phyloP scores from a whole-genome alignment of 441 rosid species.

The Biscutella laevigata region DNA sequence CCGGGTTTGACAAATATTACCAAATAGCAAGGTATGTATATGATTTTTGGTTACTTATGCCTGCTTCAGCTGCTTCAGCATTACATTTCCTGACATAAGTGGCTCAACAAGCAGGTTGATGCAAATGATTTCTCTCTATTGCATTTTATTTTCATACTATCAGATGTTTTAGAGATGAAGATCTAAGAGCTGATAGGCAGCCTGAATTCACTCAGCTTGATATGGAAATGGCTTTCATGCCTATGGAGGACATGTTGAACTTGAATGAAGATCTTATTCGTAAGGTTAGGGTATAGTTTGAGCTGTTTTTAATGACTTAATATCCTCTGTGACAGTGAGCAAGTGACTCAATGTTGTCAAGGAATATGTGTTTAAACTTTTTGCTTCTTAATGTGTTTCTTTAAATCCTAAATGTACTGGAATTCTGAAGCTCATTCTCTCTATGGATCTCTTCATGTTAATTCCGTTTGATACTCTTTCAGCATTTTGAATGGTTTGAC shows the following conservation, averaged over 20 bases:
- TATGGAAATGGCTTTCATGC: constrained; percentile 89
- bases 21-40: constrained; percentile 80
- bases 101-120: background rate
- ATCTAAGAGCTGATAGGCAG: constrained; percentile 95
- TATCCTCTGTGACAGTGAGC: background rate
- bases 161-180: constrained; percentile 99
- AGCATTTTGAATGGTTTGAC: background rate
- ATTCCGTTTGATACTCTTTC: background rate
- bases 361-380: background rate
- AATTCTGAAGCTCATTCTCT: background rate
- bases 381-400: constrained; percentile 7
- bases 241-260: constrained; percentile 77
- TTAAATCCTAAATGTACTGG: background rate
- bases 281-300: constrained; percentile 43
- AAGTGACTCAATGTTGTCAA: background rate
- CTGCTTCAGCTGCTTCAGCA: background rate
- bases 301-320: background rate
- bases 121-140: constrained; percentile 6
- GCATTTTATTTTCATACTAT: constrained; percentile 1
- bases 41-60: constrained; percentile 13
- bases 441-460: background rate
- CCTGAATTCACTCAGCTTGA: constrained; percentile 98
- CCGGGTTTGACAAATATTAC: constrained; percentile 91
- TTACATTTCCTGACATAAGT: background rate
- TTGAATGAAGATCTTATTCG: constrained; percentile 86